These are phyloP conservation scores for Hanseniaspora lachancei DNA, from an alignment of 805 yeast genomes.

Conservation along the genomic window DNA sequence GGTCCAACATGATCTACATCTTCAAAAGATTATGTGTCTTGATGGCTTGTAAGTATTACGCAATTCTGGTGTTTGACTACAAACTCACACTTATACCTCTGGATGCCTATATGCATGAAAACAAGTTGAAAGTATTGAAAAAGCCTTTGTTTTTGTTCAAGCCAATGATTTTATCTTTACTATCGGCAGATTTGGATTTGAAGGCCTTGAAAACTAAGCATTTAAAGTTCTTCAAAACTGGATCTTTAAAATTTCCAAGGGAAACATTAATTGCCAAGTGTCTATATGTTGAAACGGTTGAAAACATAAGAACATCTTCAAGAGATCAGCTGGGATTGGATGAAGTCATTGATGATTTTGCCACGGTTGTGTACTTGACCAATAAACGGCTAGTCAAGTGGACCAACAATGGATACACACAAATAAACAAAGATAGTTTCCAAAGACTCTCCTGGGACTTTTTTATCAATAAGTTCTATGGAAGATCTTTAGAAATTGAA, in stretches of 20 bases:
- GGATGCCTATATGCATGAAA: background rate
- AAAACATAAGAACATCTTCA: background rate
- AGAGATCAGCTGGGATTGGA: background rate
- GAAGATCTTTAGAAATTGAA: slow-evolving; percentile 1
- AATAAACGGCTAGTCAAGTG: slow-evolving; percentile 10
- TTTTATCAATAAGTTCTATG: slow-evolving; percentile 1
- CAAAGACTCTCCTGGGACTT: slow-evolving; percentile 3
- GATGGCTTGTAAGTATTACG: slow-evolving; percentile 9
- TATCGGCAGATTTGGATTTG: background rate
- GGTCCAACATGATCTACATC: background rate
- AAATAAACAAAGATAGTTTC: slow-evolving; percentile 1
- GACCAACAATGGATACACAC: background rate
- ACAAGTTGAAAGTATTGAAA: background rate
- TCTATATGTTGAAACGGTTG: background rate
- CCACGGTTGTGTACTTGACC: slow-evolving; percentile 2
- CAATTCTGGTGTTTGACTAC: background rate
- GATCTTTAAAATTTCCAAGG: too few relatives aligned
- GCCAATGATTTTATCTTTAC: background rate
- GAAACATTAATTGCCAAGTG: slow-evolving; percentile 3
- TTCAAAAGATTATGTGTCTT: slow-evolving; percentile 6
- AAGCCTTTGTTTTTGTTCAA: background rate
- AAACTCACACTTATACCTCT: slow-evolving; percentile 1
- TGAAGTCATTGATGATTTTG: background rate
- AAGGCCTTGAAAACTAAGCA: background rate
- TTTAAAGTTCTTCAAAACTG: background rate